Percentiles rank a stretch among this genome's conserved stretches.
phyloP scores from a whole-genome alignment of 192 early-diverging fungal genomes.

The Coemansia guatemalensis region DNA sequence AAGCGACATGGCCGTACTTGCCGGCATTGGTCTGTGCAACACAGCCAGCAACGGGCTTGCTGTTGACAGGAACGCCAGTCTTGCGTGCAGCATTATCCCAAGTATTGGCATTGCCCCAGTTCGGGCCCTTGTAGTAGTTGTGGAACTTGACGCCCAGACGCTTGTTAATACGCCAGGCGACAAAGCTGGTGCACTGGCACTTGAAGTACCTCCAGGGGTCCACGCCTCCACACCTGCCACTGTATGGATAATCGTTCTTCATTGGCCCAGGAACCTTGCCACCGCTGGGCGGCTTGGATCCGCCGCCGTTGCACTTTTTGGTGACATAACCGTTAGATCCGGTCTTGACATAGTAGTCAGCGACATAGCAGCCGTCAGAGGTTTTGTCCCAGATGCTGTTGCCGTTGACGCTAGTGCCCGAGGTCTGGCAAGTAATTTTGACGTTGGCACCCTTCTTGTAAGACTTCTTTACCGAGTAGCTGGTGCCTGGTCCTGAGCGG shows the following conservation, averaged over 20 bases:
- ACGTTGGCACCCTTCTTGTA: slow-evolving; percentile 5
- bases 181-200: slow-evolving; percentile 50
- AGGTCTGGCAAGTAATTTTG: slow-evolving; percentile 31
- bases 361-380: slow-evolving; percentile 44
- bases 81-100: slow-evolving; percentile 30
- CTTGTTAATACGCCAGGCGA: slow-evolving; percentile 49
- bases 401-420: slow-evolving; percentile 28
- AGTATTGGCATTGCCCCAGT: slow-evolving; percentile 14
- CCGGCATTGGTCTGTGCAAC: slow-evolving; percentile 27
- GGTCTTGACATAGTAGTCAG: slow-evolving; percentile 51
- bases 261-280: slow-evolving; percentile 32
- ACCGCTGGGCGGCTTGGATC: slow-evolving; percentile 12
- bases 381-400: slow-evolving; percentile 51
- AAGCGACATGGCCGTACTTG: slow-evolving; percentile 21
- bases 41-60: slow-evolving; percentile 13
- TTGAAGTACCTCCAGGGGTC: slow-evolving; percentile 41
- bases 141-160: slow-evolving; percentile 39
- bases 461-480: neutral
- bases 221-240: slow-evolving; percentile 15
- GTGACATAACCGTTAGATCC: slow-evolving; percentile 30
- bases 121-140: slow-evolving; percentile 39
- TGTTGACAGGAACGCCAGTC: slow-evolving; percentile 22
- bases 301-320: slow-evolving; percentile 17
- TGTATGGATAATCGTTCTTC: slow-evolving; percentile 46
- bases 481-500: slow-evolving; percentile 14